These are phyloP conservation scores for Kodamaea fukazawae DNA, from an alignment of 805 yeast genomes.

Conservation along the genomic window DNA sequence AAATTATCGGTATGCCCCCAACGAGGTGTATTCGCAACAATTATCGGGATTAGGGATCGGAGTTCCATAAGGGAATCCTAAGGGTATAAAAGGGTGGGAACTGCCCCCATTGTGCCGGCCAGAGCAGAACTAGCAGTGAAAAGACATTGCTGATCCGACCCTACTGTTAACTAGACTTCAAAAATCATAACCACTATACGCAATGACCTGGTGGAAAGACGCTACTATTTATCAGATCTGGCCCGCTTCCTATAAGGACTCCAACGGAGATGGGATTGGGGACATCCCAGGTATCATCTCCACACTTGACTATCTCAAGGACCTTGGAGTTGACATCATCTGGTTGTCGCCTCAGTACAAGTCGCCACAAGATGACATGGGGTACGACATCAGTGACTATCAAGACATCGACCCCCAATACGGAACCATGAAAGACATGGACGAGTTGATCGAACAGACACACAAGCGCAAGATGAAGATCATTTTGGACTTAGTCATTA, in stretches of 20 bases:
- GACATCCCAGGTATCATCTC: constrained; percentile 55
- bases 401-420: constrained; percentile 49
- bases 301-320: constrained; percentile 49
- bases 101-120: too few species aligned
- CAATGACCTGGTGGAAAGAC: constrained; percentile 52
- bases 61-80: too few species aligned
- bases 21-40: too few species aligned
- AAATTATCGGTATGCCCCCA: too few species aligned
- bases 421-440: constrained; percentile 55
- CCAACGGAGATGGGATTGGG: constrained; percentile 58
- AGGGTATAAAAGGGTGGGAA: too few species aligned
- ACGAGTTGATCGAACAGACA: constrained; percentile 43
- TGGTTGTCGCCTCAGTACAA: constrained; percentile 60
- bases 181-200: too few species aligned
- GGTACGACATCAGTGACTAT: constrained; percentile 57
- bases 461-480: constrained; percentile 51
- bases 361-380: constrained; percentile 62
- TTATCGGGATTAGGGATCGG: too few species aligned
- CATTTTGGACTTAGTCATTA: constrained; percentile 54
- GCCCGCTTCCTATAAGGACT: constrained; percentile 59
- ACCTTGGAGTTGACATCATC: constrained; percentile 50
- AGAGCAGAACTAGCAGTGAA: too few species aligned
- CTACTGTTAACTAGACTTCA: too few species aligned
- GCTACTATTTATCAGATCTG: constrained; percentile 56
- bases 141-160: too few species aligned